These are phyloP conservation scores for Panicum hallii DNA, from an alignment of 202 grass and related monocot genomes.

Conservation along the genomic window DNA sequence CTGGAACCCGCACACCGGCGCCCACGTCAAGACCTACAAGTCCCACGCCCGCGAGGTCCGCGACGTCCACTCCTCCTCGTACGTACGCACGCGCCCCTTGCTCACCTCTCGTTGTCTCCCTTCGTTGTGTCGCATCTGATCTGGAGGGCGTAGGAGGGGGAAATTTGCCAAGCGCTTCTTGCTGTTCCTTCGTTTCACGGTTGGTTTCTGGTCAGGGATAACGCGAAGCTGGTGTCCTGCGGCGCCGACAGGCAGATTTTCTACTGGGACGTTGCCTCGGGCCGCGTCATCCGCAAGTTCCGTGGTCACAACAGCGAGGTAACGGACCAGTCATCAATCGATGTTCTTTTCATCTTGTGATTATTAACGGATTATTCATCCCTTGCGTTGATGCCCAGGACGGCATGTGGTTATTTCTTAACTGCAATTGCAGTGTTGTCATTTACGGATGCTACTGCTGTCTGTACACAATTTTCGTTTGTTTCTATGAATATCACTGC, in stretches of 20 bases:
- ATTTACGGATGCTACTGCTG: neutral
- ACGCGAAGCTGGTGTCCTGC: constrained; percentile 86
- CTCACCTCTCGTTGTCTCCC: neutral
- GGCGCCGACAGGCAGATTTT: constrained; percentile 89
- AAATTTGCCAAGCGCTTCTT: constrained; percentile 21
- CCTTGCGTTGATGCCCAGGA: neutral
- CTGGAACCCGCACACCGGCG: constrained; percentile 91
- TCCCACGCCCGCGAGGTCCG: constrained; percentile 95
- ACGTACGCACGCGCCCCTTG: neutral
- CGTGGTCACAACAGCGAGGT: constrained; percentile 97
- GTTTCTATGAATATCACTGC: constrained; percentile 5
- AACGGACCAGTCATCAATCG: neutral
- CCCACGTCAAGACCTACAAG: constrained; percentile 91
- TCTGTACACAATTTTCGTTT: neutral
- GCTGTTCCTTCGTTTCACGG: neutral
- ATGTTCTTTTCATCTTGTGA: neutral
- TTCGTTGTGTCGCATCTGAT: constrained; percentile 15
- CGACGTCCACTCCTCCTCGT: constrained; percentile 86
- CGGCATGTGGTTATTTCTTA: neutral
- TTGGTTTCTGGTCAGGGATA: constrained; percentile 62
- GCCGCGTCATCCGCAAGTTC: constrained; percentile 89
- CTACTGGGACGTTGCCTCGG: constrained; percentile 91
- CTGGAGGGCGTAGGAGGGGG: neutral
- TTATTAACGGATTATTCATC: neutral
- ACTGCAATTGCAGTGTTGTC: neutral